phyloP scores from a whole-genome alignment of 2,329 filamentous ascomycete genomes.

The Penicillium verrucosum region DNA sequence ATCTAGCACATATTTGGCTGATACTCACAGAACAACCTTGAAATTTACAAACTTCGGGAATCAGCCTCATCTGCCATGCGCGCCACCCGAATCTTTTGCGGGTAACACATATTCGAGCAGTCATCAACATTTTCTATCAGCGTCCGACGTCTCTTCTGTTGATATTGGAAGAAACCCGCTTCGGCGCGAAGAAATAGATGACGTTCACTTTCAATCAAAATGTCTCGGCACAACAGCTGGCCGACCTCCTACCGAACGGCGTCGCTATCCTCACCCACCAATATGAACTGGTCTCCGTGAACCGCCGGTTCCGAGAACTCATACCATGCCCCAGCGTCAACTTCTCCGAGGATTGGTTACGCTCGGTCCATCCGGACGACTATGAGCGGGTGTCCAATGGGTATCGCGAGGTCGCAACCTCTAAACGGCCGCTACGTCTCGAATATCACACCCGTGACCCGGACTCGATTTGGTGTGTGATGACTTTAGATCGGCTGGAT shows the following conservation, averaged over 20 bases:
- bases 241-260: constrained; percentile 26
- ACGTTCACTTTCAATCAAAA: constrained; percentile 4
- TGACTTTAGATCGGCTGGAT: constrained; percentile 18
- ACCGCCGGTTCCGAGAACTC: constrained; percentile 21
- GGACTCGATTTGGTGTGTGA: constrained; percentile 18
- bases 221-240: constrained; percentile 25
- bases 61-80: not conserved
- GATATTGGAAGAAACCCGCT: not conserved
- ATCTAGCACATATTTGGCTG: not conserved
- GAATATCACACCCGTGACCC: constrained; percentile 23
- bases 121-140: not conserved
- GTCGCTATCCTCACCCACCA: constrained; percentile 21
- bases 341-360: constrained; percentile 17
- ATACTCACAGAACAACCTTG: not conserved
- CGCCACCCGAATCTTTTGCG: not conserved
- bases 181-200: not conserved
- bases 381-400: constrained; percentile 10
- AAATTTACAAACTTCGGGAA: not conserved
- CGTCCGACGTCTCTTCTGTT: not conserved
- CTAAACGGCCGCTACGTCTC: constrained; percentile 15
- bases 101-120: not conserved
- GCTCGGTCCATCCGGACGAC: constrained; percentile 22
- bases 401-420: constrained; percentile 7
- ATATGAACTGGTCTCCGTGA: constrained; percentile 21
- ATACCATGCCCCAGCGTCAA: constrained; percentile 1